Base-by-base conservation (phyloP, 495 filamentous ascomycete species). In the Aspergillus coremiiformis region DNA sequence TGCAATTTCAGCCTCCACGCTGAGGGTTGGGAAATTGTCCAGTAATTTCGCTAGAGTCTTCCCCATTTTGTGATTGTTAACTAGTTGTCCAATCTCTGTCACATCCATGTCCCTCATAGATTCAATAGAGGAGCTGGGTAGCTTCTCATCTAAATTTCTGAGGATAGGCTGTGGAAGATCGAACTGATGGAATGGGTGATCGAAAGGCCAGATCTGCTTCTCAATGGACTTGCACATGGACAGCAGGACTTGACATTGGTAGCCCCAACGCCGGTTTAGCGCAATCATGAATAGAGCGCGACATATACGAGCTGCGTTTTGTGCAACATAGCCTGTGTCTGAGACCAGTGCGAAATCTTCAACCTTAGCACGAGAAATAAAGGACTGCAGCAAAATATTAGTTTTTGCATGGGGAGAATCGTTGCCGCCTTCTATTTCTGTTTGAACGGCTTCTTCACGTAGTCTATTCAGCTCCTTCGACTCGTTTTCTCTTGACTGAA, bases 221-320 rank as follows among this genome's bases (percentile, higher is more conserved):
- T 99, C 93, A 55, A 99, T 95, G 1, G 91, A 94, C 67, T 96
- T 95, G 69, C 92, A 92, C 48, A 99, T 71, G 5, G 87, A 89
- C 43, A 96, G 66, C 35, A 99, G 69, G 8, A 97, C 88, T 19
- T 91, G 77, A 59, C 93, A 97, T 63, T 97, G 89, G 57, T 93
- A 83, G 7, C 93, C 93, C 93, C 93, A 99, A 51, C 87, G 78
- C 32, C 94, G 75, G 61, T 96, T 96, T 44, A 99, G 69, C 3
- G 93, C 91, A 58, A 97, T 95, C 88, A 96, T 94, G 68, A 99
- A 99, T 6, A 99, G 69, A 14, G 93, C 87, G 48, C 93, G 81
- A 65, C 91, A 96, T 47, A 99, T 97, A 65, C 93, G 84, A 2
- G 89, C 89, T 10, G 94, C 81, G 61, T 97, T 96, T 65, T 99